Evolutionary conservation across 139 green algal species (phyloP).

Genomic region (Tetratostichococcus sp.): DNA sequence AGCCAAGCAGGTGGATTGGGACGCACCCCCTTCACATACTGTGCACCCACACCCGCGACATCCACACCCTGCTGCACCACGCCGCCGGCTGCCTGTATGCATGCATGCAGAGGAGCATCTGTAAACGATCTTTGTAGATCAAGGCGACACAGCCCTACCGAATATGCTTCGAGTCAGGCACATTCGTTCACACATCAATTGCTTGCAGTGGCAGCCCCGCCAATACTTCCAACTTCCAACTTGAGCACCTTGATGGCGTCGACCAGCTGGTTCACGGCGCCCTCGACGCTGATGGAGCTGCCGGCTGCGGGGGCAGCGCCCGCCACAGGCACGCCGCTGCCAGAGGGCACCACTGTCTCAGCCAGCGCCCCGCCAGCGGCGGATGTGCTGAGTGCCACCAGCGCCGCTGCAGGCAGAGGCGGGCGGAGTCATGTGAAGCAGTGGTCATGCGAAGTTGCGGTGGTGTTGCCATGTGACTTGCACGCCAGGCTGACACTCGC

Average conservation of each 20-base stretch:
- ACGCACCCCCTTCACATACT: constrained; percentile 18
- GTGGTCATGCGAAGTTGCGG: too few relatives aligned
- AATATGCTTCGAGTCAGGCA: not conserved
- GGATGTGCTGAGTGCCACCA: not conserved
- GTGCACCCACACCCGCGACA: constrained; percentile 11
- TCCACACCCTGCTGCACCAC: constrained; percentile 28
- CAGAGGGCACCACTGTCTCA: not conserved
- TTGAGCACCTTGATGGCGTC: constrained; percentile 11
- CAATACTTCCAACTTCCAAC: too few relatives aligned
- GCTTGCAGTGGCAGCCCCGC: too few relatives aligned
- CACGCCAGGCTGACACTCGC: too few relatives aligned
- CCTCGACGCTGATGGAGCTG: constrained; percentile 1
- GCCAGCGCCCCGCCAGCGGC: too few relatives aligned
- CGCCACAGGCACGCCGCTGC: not conserved
- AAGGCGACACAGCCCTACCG: too few relatives aligned
- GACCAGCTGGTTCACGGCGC: not conserved
- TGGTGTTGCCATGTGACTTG: too few relatives aligned
- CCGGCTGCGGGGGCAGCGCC: too few relatives aligned
- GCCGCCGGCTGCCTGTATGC: constrained; percentile 12
- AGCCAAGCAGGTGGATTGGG: not conserved
- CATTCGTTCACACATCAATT: too few relatives aligned
- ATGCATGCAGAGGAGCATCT: not conserved
- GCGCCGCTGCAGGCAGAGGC: not conserved
- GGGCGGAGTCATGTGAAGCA: too few relatives aligned
- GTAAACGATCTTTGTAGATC: not conserved